Evolutionary conservation across 2,329 filamentous ascomycete genomes (phyloP), one percentile per base, ranked within the genome.

Genomic region (Sordariomycetes sp.): DNA sequence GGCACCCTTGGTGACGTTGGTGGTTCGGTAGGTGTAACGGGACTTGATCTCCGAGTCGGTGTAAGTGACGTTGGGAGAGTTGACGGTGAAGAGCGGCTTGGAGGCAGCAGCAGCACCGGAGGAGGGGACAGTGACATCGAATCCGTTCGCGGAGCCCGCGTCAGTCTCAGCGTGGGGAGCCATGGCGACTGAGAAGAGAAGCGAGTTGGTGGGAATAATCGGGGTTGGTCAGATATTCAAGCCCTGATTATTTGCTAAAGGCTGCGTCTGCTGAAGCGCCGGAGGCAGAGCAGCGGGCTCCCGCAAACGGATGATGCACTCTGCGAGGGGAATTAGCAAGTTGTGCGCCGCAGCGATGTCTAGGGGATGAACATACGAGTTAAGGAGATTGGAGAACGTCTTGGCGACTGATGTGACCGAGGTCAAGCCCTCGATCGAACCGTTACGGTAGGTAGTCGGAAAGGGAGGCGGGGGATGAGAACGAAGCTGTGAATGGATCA

Each of bases 371-470:
- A 71, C 90, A 74, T 83, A 96, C 92, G 91, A 96, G 84, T 94
- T 94, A 67, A 97, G 87, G 69, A 95, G 88, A 79, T 96, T 97
- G 81, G 91, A 93, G 87, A 96, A 97, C 92, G 90, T 96, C 79
- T 89, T 96, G 90, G 82, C 87, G 86, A 75, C 73, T 74, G 69
- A 70, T 62, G 74, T 76, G 85, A 88, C 77, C 83, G 85, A 74
- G 71, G 68, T 58, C 66, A 63, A 61, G 63, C 59, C 70, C 79
- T 81, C 80, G 81, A 81, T 81, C 79, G 46, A 50, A 50, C n/a
- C 6, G 46, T 50, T 50, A 50, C 18, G 22, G 46, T 50, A 24
- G n/a, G 20, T 50, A 10, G 22, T 11, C 4, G 46, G 20, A 37
- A 20, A 8, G 25, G 53, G 32, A 8, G 32, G 10, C n/a, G 8